Evolutionary conservation across 1,284 basidiomycete genomes (phyloP), one percentile per base, ranked within the genome.

Genomic region (Athelia sp.): DNA sequence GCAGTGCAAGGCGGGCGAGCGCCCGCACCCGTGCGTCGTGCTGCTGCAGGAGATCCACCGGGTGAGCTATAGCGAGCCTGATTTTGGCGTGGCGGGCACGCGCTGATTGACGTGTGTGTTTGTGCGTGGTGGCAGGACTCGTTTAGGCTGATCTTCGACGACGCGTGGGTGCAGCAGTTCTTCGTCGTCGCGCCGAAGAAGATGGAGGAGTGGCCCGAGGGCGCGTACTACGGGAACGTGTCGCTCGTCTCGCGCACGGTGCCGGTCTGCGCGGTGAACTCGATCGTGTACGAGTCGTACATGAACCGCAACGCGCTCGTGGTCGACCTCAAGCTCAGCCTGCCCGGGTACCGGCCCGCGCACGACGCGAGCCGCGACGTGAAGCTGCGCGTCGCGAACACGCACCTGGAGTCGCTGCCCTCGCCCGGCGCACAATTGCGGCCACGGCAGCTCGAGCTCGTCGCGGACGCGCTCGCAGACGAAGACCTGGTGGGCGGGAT

Each of bases 401-500:
- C 84, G 18, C 85, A 88, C 58, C 68, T 88, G 46, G 85, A 88
- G 64, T 84, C 82, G 18, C 58, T 82, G 40, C 66, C 69, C 0
- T 17, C 36, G n/a, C 18, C 42, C 1, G 82, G 82, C 1, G 64
- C 65, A 18, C 45, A 54, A 14, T 65, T 64, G 26, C 71, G 85
- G 21, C 75, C 74, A 9, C 61, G 61, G 43, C 85, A 88, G 64
- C 55, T 88, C 53, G 60, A 65, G 26, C 65, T 79, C 38, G 71
- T 82, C 46, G 69, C 74, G 9, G 64, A 70, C 24, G 61, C 77
- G 58, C 56, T 85, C 55, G 71, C 68, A 53, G 69, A 72, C 45
- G 56, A 68, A 15, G 70, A 67, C 0, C 60, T 82, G 13, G 60
- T 70, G 22, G 83, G 78, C 0, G 86, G 83, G 0, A 53, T 88